Base-by-base conservation (phyloP, 305 asterid species). In the Solanum aculeatissimum region DNA sequence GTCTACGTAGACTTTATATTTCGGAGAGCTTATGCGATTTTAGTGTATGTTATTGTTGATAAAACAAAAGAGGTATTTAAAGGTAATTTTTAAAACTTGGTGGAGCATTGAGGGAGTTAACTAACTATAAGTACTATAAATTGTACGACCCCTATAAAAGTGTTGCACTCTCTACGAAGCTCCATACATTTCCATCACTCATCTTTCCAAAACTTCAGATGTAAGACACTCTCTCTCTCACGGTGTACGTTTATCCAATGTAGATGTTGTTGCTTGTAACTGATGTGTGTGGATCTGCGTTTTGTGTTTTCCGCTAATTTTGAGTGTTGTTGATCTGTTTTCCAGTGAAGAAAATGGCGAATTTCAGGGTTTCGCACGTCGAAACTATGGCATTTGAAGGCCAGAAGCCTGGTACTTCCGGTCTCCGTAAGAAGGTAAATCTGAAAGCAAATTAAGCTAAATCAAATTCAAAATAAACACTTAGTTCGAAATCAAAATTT, bases 391-490 rank as follows among this genome's bases (percentile, higher is more conserved):
- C 98, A 13, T 84, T 92, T 58, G 98, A 95, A 18, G 99, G 99
- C 43, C 98, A 96, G 91, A 95, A 95, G 58, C 98, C 99, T 72
- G 99, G 99, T 47, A 96, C 99, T 45, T 95, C 98, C 75, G 99
- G 99, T 81, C 95, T 95, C 63, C 88, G 98, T 86, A 96, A 96
- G 92, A 96, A 95, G 98, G 98, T 96, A 86, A 40, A 4, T n/a
- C 27, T 23, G 29, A 49, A 57, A 47, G 6, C 13, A 16, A 51
- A 21, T 21, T 47, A 19, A 4, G 40, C n/a, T 27, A 63, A 63
- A 63, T 63, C n/a, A 19, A 19, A 35, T 68, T 68, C 71, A 63
- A 63, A 63, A 63, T 9, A 27, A 68, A 35, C 47, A 35, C 25
- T 68, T 68, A 14, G 23, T 35, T 35, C 23, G 23, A 8, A 32